Conservation (phyloP, 2,329 filamentous ascomycete species). For the Fusarium sp. region DNA sequence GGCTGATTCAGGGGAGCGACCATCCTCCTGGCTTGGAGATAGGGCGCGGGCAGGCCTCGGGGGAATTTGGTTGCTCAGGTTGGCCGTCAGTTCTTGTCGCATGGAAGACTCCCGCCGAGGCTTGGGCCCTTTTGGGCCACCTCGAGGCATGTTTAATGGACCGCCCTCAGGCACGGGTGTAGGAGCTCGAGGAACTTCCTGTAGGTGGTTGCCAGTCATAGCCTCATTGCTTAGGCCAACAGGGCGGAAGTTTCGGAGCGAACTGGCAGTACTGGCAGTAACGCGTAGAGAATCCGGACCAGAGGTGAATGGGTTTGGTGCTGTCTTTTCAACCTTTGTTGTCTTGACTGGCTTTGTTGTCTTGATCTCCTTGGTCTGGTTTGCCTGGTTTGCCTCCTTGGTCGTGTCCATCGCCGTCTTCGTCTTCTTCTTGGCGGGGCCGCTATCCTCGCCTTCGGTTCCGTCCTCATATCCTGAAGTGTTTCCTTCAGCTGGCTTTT, state of each 20-base stretch:
- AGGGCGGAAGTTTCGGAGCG: conserved; percentile 85
- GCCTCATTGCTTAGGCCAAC: conserved; percentile 64
- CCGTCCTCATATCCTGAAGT: conserved; percentile 80
- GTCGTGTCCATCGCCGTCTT: conserved; percentile 47
- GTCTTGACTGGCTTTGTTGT: conserved; percentile 82
- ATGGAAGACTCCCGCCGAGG: conserved; percentile 72
- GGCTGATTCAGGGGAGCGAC: conserved; percentile 66
- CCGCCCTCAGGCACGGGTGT: conserved; percentile 75
- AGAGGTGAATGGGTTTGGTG: conserved; percentile 77
- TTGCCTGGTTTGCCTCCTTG: conserved; percentile 62
- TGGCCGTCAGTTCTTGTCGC: conserved; percentile 61
- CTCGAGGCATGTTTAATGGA: conserved; percentile 48
- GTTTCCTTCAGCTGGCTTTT: conserved; percentile 70
- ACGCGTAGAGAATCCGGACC: conserved; percentile 85
- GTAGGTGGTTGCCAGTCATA: conserved; percentile 65
- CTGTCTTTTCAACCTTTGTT: conserved; percentile 78
- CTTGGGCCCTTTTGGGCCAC: conserved; percentile 44
- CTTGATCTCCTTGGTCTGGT: conserved; percentile 76
- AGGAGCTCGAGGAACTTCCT: conserved; percentile 80
- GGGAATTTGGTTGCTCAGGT: conserved; percentile 59
- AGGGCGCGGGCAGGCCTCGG: conserved; percentile 54
- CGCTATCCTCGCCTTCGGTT: conserved; percentile 68
- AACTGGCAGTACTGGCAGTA: conserved; percentile 90
- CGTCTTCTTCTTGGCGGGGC: conserved; percentile 64
- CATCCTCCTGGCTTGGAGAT: conserved; percentile 61